Evolutionary conservation across 768 basidiomycete genomes (phyloP), one percentile per base, ranked within the genome.

Genomic region (Kwoniella dejecticola): DNA sequence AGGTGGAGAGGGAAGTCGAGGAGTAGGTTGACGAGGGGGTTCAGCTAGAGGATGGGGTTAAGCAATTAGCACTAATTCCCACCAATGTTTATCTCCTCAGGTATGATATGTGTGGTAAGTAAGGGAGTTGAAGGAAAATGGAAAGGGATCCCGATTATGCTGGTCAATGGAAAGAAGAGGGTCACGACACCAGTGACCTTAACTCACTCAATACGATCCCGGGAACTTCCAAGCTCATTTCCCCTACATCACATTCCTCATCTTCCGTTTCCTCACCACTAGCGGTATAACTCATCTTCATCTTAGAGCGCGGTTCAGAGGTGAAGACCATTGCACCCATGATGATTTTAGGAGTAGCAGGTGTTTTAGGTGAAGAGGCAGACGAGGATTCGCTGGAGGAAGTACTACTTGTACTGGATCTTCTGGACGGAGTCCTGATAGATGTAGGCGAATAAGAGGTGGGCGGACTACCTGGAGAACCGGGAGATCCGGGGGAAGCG

Each of bases 161-260:
- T 23, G 6, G 15, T 19, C 6, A 24, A 40, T 13, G 26, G 30
- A 19, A 12, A 19, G 7, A 27, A n/a, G n/a, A n/a, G n/a, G n/a
- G n/a, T n/a, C n/a, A n/a, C n/a, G n/a, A n/a, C n/a, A n/a, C n/a
- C n/a, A n/a, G n/a, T n/a, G n/a, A n/a, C n/a, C n/a, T n/a, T 23
- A 6, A 62, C 60, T 62, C 52, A 62, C 60, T 62, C 23, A 62
- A 19, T 3, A 62, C 60, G 26, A 62, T 62, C 6, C 60, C 60
- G 2, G 60, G 60, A 6, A 62, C 60, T 33, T 54, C 52, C 45
- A 62, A 42, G 29, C 60, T 62, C 21, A 44, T 42, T 19, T 62
- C 52, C 33, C 42, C 40, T 29, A 36, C 33, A 36, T 46, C 52
- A 8, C 24, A 40, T 33, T 52, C 52, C 19, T 54, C 52, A 54